Evolutionary conservation across 371 early-diverging fungal genomes (phyloP), one percentile per base, ranked within the genome.

Genomic region (Syncephalastrum contaminatum): DNA sequence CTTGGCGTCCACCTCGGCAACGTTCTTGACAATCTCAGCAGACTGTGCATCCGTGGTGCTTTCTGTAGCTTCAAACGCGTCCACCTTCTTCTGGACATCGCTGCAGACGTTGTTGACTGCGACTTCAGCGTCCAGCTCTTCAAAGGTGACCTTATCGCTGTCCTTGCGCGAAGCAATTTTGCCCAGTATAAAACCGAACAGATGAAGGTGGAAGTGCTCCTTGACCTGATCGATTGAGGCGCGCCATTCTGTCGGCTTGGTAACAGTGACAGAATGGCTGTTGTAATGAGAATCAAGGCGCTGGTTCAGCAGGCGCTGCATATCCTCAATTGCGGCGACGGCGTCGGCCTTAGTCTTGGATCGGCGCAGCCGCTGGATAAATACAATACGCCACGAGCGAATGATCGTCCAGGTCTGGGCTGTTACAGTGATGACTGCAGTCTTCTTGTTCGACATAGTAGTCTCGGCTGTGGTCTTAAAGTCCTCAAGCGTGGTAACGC

Each of bases 361-460:
- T 43, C 58, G 67, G 18, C 58, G 62, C 46, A 70, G 47, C 20
- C 68, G 66, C 14, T 56, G 67, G 21, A 52, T 66, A 49, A 73
- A 73, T 19, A 54, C 56, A 36, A 73, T 65, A 18, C 62, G 65
- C 74, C 74, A 73, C 19, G 74, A 65, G 53, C 66, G 70, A 13
- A 70, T 48, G 24, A 73, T 65, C 22, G 57, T 53, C 21, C 60
- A 53, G 12, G 65, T 63, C 59, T 77, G 70, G 14, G 63, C 57
- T 18, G 68, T 63, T 0, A 69, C 43, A 18, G 30, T 36, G 27
- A 10, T 10, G 2, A 30, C 10, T 30, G 36, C 10, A 8, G 36
- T 30, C 36, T 30, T 30, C 36, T 30, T 30, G 36, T 10, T 30
- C 12, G 39, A 19, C 2, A 62, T 16, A 6, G 60, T 48, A 4